These are phyloP conservation scores for Coemansia sp. DNA, from an alignment of 192 early-diverging fungal genomes.

Conservation along the genomic window DNA sequence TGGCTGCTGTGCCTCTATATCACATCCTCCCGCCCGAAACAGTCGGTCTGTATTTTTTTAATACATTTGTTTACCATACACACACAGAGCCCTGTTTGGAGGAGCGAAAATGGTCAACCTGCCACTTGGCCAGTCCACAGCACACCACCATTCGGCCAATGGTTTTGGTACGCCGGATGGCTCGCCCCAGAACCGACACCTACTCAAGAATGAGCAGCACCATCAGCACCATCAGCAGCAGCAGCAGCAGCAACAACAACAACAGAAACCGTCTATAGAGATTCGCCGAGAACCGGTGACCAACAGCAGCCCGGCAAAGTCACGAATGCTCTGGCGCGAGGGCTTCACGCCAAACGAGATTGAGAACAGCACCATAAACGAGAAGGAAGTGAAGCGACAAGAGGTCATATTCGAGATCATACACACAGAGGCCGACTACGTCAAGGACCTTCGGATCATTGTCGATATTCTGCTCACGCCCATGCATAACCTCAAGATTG, in stretches of 20 bases:
- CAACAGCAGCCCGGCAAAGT: conserved; percentile 39
- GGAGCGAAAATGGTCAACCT: conserved; percentile 29
- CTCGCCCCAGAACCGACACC: not conserved
- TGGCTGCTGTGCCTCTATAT: not conserved
- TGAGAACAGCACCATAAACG: conserved; percentile 59
- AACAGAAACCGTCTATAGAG: conserved; percentile 19
- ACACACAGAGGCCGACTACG: conserved; percentile 88
- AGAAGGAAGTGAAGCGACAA: conserved; percentile 80
- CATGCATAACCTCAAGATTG: conserved; percentile 47
- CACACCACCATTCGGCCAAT: not conserved
- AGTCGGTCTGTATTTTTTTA: not conserved
- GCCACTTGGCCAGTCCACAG: conserved; percentile 16
- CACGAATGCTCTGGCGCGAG: conserved; percentile 58
- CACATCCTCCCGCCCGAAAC: not conserved
- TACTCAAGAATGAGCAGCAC: conserved; percentile 10
- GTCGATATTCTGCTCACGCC: conserved; percentile 66
- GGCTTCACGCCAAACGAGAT: conserved; percentile 58
- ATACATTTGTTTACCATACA: not conserved
- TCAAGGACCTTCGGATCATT: conserved; percentile 80
- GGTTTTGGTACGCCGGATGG: conserved; percentile 20
- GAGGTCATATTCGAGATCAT: conserved; percentile 95
- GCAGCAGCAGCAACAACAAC: conserved; percentile 7
- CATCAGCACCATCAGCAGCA: not conserved
- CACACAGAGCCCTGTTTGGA: not conserved
- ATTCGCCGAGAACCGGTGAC: conserved; percentile 21